A percentile compares a stretch with the other conserved stretches of the same genome.
Conservation (phyloP, 768 basidiomycete species). For the Termitomyces sp. region DNA sequence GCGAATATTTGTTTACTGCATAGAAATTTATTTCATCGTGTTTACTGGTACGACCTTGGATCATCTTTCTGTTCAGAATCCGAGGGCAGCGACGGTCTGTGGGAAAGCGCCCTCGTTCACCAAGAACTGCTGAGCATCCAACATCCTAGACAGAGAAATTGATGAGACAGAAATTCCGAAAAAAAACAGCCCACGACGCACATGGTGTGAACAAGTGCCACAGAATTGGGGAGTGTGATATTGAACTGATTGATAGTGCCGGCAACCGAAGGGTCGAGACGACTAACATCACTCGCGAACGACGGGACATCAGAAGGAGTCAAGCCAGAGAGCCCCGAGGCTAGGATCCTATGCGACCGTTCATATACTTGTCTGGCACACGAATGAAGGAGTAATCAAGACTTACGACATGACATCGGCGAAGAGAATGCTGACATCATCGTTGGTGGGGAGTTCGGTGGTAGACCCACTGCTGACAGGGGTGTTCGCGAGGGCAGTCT, state of each 20-base stretch:
- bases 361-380: not conserved
- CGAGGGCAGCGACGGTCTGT: slow-evolving; percentile 26
- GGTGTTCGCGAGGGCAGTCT: slow-evolving; percentile 16
- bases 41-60: not conserved
- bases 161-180: not conserved
- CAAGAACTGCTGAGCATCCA: slow-evolving; percentile 31
- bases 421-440: slow-evolving; percentile 27
- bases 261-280: slow-evolving; percentile 27
- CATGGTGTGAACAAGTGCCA: slow-evolving; percentile 26
- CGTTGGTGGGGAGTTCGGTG: slow-evolving; percentile 27
- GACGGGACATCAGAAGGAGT: slow-evolving; percentile 20
- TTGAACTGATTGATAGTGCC: slow-evolving; percentile 20
- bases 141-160: slow-evolving; percentile 21
- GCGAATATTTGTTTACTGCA: slow-evolving; percentile 2
- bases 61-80: slow-evolving; percentile 18
- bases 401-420: slow-evolving; percentile 26
- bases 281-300: slow-evolving; percentile 19
- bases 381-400: not conserved
- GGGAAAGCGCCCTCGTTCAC: slow-evolving; percentile 25
- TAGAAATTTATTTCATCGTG: not conserved
- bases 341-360: slow-evolving; percentile 17
- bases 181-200: slow-evolving; percentile 8
- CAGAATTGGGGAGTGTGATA: slow-evolving; percentile 22
- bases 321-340: slow-evolving; percentile 27
- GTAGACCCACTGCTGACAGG: slow-evolving; percentile 27